These are phyloP conservation scores for Plectosphaerella sp. DNA, from an alignment of 2,329 filamentous ascomycete genomes.

Conservation along the genomic window DNA sequence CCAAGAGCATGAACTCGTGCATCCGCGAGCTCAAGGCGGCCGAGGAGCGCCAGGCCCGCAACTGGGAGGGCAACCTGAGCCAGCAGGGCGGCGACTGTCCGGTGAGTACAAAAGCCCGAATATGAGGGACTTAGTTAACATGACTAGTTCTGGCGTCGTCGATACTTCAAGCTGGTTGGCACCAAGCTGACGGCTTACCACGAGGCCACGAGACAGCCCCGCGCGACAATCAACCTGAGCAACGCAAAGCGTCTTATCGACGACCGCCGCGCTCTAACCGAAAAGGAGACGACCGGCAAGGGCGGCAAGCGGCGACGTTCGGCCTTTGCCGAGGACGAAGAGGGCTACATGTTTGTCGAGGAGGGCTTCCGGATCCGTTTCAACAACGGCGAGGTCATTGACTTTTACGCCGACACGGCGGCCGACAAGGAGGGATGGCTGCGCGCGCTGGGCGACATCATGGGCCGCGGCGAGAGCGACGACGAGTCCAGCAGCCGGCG, in stretches of 20 bases:
- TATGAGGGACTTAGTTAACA: constrained; percentile 33
- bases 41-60: constrained; percentile 71
- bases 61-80: constrained; percentile 85
- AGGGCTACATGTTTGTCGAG: constrained; percentile 99
- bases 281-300: constrained; percentile 76
- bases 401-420: constrained; percentile 91
- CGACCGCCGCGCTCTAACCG: constrained; percentile 76
- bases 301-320: constrained; percentile 81
- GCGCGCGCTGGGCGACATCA: constrained; percentile 73
- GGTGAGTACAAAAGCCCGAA: constrained; percentile 49
- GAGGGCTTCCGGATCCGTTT: constrained; percentile 98
- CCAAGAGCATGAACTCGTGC: constrained; percentile 98
- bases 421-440: constrained; percentile 94
- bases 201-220: constrained; percentile 89
- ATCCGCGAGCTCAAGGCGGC: constrained; percentile 90
- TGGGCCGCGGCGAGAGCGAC: constrained; percentile 49
- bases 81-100: constrained; percentile 98
- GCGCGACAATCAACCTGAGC: constrained; percentile 92
- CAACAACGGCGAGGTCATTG: constrained; percentile 95
- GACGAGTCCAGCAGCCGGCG: constrained; percentile 38
- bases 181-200: constrained; percentile 93
- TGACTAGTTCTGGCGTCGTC: constrained; percentile 86
- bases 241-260: constrained; percentile 94
- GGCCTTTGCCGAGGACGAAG: constrained; percentile 95
- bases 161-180: constrained; percentile 92